A percentile compares a stretch with the other conserved stretches of the same genome.
phyloP scores from a whole-genome alignment of 2,329 filamentous ascomycete species.

The Talaromyces funiculosus region DNA sequence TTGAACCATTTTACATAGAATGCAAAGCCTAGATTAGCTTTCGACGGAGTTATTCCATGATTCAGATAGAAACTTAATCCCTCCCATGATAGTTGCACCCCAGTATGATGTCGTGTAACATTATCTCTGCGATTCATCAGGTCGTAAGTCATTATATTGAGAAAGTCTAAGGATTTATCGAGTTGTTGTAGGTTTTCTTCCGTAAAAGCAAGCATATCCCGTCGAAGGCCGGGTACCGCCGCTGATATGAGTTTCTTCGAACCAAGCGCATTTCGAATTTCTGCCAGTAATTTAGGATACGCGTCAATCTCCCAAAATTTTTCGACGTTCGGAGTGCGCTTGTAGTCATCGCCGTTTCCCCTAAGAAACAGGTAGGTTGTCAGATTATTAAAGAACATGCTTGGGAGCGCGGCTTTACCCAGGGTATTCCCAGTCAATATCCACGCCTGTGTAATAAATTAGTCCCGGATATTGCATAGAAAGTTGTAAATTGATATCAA shows the following conservation, averaged over 20 bases:
- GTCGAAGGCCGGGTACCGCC: constrained; percentile 55
- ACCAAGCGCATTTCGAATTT: constrained; percentile 52
- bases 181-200: constrained; percentile 48
- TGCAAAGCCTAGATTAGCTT: constrained; percentile 60
- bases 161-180: constrained; percentile 51
- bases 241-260: constrained; percentile 54
- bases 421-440: constrained; percentile 57
- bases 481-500: not conserved
- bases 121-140: constrained; percentile 13
- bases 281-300: constrained; percentile 53
- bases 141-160: constrained; percentile 55
- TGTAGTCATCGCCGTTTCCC: constrained; percentile 62
- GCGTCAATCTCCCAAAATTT: constrained; percentile 54
- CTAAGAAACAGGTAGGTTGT: not conserved
- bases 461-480: constrained; percentile 13
- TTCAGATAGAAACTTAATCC: constrained; percentile 2
- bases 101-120: constrained; percentile 57
- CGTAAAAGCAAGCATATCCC: constrained; percentile 61
- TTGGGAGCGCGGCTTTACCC: constrained; percentile 17
- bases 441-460: constrained; percentile 29
- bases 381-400: not conserved
- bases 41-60: constrained; percentile 47
- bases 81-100: constrained; percentile 46
- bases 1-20: constrained; percentile 63
- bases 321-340: constrained; percentile 48